Evolutionary conservation across 768 basidiomycete genomes (phyloP).

Genomic region (Boletellus ananas): DNA sequence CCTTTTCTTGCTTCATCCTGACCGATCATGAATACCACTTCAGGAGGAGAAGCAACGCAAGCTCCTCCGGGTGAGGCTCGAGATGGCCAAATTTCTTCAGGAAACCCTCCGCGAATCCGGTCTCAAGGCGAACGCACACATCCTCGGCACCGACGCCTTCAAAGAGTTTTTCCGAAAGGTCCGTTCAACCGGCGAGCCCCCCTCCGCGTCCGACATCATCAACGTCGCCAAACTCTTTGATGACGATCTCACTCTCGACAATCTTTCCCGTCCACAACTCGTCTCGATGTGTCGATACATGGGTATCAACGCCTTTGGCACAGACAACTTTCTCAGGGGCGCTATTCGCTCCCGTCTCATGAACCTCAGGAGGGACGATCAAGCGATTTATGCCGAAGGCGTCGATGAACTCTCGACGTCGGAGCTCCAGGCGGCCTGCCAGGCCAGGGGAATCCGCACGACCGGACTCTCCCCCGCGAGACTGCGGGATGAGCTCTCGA

Average conservation of each 20-base stretch:
- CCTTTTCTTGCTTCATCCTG: background rate
- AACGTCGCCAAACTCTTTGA: conserved; percentile 96
- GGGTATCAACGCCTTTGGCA: conserved; percentile 97
- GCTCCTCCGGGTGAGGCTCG: conserved; percentile 86
- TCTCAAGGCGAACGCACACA: conserved; percentile 87
- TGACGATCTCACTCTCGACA: conserved; percentile 96
- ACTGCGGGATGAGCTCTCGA: conserved; percentile 82
- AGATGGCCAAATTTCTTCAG: conserved; percentile 99
- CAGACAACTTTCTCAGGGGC: conserved; percentile 95
- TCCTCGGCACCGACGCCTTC: conserved; percentile 92
- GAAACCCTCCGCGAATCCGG: conserved; percentile 95
- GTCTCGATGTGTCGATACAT: conserved; percentile 98
- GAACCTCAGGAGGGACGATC: conserved; percentile 86
- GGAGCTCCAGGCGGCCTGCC: conserved; percentile 90
- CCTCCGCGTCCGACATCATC: conserved; percentile 84
- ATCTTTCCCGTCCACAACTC: conserved; percentile 95
- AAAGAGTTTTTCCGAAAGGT: conserved; percentile 99
- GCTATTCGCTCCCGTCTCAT: conserved; percentile 81
- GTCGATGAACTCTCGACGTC: conserved; percentile 86
- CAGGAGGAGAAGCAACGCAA: conserved; percentile 98
- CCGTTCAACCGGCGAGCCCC: conserved; percentile 92
- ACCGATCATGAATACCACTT: background rate
- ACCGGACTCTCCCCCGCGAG: conserved; percentile 82
- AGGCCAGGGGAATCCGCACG: conserved; percentile 91
- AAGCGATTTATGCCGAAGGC: conserved; percentile 86